These are phyloP conservation scores for Alternaria postmessia DNA, from an alignment of 2,329 filamentous ascomycete genomes.

Conservation along the genomic window DNA sequence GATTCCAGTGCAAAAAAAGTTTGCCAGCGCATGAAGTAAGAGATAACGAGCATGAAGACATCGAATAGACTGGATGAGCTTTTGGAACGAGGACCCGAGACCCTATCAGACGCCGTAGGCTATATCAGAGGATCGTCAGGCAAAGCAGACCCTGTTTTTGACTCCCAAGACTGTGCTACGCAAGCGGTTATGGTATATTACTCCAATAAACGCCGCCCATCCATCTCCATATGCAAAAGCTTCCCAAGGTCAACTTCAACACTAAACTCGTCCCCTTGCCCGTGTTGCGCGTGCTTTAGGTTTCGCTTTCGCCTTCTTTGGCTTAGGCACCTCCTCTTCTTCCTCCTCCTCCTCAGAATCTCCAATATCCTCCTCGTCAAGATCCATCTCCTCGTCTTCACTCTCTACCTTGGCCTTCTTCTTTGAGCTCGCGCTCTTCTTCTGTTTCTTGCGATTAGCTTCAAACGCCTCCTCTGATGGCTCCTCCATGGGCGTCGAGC, in stretches of 20 bases:
- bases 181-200: conserved; percentile 6
- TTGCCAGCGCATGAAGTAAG: too few species aligned
- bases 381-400: conserved; percentile 31
- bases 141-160: not conserved
- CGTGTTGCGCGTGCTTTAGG: conserved; percentile 20
- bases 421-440: conserved; percentile 22
- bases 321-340: conserved; percentile 28
- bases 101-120: too few species aligned
- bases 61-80: not conserved
- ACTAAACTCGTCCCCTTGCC: conserved; percentile 26
- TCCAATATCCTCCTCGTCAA: conserved; percentile 37
- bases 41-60: not conserved
- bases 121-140: not conserved
- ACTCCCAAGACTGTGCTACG: conserved; percentile 13
- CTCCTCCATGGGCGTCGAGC: conserved; percentile 57
- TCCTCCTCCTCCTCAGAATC: conserved; percentile 33
- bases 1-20: not conserved
- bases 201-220: conserved; percentile 11
- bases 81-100: not conserved
- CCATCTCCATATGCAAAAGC: not conserved
- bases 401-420: conserved; percentile 32
- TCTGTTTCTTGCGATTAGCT: conserved; percentile 45
- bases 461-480: conserved; percentile 70
- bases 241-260: not conserved
- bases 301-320: conserved; percentile 32